These are phyloP conservation scores for Mortierella polycephala DNA, from an alignment of 371 early-diverging fungal genomes.

Conservation along the genomic window DNA sequence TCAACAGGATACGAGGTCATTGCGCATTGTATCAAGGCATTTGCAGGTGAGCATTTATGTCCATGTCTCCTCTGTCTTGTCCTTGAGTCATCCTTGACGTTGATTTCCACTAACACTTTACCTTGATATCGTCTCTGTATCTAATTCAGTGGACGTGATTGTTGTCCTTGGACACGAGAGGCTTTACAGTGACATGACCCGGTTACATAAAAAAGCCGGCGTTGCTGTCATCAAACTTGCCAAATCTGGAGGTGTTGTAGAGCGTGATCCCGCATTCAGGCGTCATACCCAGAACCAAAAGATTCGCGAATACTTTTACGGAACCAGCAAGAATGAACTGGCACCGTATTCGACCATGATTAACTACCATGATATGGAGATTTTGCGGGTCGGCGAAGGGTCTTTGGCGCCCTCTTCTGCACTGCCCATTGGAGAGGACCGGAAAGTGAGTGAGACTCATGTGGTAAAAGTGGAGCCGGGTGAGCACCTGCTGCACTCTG, in stretches of 20 bases:
- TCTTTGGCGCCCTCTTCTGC: constrained; percentile 91
- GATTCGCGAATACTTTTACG: constrained; percentile 96
- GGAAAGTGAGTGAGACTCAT: constrained; percentile 80
- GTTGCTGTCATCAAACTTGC: constrained; percentile 84
- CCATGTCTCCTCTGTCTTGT: too few relatives aligned
- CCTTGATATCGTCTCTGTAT: background rate
- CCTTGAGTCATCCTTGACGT: background rate
- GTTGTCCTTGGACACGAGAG: constrained; percentile 94
- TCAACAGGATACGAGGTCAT: constrained; percentile 73
- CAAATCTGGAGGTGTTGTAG: constrained; percentile 96
- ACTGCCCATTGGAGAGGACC: constrained; percentile 89
- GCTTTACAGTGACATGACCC: constrained; percentile 84
- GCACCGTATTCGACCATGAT: constrained; percentile 88
- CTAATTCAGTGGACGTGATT: constrained; percentile 75
- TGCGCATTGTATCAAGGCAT: constrained; percentile 71
- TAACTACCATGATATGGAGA: constrained; percentile 77
- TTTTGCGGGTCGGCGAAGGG: constrained; percentile 89
- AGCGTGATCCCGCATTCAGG: constrained; percentile 79
- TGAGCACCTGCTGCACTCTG: constrained; percentile 86
- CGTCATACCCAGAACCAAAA: constrained; percentile 76
- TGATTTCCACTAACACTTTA: background rate
- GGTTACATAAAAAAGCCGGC: constrained; percentile 60
- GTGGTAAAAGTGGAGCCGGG: constrained; percentile 85
- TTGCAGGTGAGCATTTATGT: constrained; percentile 61
- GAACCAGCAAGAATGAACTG: constrained; percentile 75